Evolutionary conservation across 106 monocot genomes (phyloP), one percentile per base, ranked within the genome.

Genomic region (Allium fistulosum): DNA sequence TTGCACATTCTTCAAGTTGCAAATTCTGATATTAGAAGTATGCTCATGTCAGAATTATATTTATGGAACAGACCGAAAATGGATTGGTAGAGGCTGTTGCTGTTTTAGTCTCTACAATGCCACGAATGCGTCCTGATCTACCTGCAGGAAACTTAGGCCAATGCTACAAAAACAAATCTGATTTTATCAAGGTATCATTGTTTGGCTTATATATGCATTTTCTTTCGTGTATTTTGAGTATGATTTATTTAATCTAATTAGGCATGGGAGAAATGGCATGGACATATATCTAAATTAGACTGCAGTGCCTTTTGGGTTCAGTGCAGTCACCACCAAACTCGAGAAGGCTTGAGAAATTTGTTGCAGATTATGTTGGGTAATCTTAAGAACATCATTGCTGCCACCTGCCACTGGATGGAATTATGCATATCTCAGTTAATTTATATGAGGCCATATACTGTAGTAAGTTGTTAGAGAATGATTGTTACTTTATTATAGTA

Each of bases 191-290:
- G 96, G 96, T 97, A 71, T 67, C 59, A 50, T 27, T 62, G 26
- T 10, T 51, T 75, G 48, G 62, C 13, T n/a, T 46, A 9, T 47
- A 26, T 18, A 9, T 63, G 5, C 57, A 7, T 15, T 64, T 11
- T 71, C 15, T 37, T 49, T 9, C 63, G 68, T 50, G 46, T 69
- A 51, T 80, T 70, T 7, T 18, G 7, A 60, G 26, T 13, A 53
- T 63, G n/a, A 14, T 13, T 26, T 78, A 15, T 59, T 76, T 48
- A 22, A 22, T 22, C 22, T 67, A 45, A 77, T 11, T 72, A 97
- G 96, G 86, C 92, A 58, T 86, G 88, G 96, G 96, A 97, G 69
- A 86, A 92, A 79, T 97, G 96, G 96, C 79, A 79, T n/a, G 78
- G 74, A 9, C 91, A 97, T n/a, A 75, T 97, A 63, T 70, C 73